Base-by-base conservation (phyloP, 306 rosid species). In the Crataegus laevigata region DNA sequence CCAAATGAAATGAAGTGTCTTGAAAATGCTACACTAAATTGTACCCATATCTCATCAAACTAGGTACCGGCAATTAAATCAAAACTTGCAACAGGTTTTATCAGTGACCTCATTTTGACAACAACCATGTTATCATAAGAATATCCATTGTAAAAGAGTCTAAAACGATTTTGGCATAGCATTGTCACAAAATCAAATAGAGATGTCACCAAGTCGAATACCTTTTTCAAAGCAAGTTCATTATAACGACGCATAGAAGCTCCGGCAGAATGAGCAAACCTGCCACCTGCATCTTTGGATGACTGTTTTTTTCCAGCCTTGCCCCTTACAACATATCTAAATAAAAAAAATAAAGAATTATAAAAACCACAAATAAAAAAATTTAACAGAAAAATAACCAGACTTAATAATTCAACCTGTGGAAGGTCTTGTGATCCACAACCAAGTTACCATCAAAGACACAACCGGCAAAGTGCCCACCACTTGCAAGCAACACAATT, bases 391-490 rank as follows among this genome's bases (percentile, higher is more conserved):
- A 22, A 21, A 4, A 25, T 17, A 47, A 57, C 47, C 6, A 64
- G 2, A 47, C 43, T 13, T 22, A 25, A 38, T 38, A 34, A 50
- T 24, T 88, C 51, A 79, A 94, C 98, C 98, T 89, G 89, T 94
- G 98, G 79, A 94, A 94, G 72, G 97, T 94, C 88, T 94, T 94
- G 84, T 87, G 90, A 87, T 96, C 97, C 75, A 91, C 90, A 75
- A 90, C 87, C 11, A 13, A 68, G 75, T 79, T 89, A 59, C 98
- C 98, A 38, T 90, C 96, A 73, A 94, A 91, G 66, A 94, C 97
- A 80, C 98, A 90, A 18, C 96, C 96, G 0, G 92, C 98, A 71
- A 94, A 94, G 79, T 94, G 97, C 61, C 98, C 98, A 66, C 97
- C 98, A 3, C 96, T 90, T 11, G 88, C 96, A 81, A 94, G 96